Percentiles rank a stretch among this genome's conserved stretches.
These are phyloP conservation scores for Populus deltoides DNA, from an alignment of 345 rosid genomes.

Conservation along the genomic window DNA sequence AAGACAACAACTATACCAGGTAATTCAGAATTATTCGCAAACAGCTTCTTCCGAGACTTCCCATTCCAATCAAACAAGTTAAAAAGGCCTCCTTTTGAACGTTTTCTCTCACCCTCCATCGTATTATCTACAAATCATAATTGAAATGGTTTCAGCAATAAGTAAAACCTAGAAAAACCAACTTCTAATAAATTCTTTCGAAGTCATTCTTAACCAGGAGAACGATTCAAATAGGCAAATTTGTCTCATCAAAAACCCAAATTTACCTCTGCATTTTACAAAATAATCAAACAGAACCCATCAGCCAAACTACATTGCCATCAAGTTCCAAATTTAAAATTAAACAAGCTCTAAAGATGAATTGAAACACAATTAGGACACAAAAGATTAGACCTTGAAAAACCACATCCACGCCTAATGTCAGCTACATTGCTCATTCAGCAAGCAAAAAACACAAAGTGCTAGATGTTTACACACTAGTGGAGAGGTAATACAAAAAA, in stretches of 20 bases:
- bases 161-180: neutral
- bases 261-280: neutral
- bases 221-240: neutral
- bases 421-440: slow-evolving; percentile 27
- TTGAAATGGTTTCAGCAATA: slow-evolving; percentile 4
- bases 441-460: neutral
- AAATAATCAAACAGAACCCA: slow-evolving; percentile 3
- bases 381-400: neutral
- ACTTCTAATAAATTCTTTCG: neutral
- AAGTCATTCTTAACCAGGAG: neutral
- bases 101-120: slow-evolving; percentile 69
- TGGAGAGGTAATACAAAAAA: neutral
- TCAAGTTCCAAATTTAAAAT: neutral
- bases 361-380: neutral
- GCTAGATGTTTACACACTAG: neutral
- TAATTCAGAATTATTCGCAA: slow-evolving; percentile 41
- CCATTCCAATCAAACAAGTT: slow-evolving; percentile 82
- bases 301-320: neutral
- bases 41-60: slow-evolving; percentile 77
- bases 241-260: neutral
- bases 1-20: slow-evolving; percentile 36
- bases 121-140: slow-evolving; percentile 37
- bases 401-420: slow-evolving; percentile 10
- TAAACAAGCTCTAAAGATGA: neutral
- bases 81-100: slow-evolving; percentile 68